These are phyloP conservation scores for Daedaleopsis nitida DNA, from an alignment of 768 basidiomycete species.

Conservation along the genomic window DNA sequence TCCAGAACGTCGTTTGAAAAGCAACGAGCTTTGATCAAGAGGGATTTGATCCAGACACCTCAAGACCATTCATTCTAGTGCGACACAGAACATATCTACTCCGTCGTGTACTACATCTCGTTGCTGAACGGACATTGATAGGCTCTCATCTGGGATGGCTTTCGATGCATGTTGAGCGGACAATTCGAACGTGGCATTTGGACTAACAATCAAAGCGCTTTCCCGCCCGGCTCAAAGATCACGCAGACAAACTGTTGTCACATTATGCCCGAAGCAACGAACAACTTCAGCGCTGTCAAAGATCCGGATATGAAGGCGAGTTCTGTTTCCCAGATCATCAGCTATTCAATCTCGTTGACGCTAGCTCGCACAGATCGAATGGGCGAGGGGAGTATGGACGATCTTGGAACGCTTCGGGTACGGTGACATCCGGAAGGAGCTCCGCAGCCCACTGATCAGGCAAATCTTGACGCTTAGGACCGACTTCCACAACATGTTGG, in stretches of 20 bases:
- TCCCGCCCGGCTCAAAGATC: neutral
- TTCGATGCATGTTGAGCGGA: slow-evolving; percentile 1
- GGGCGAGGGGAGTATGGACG: neutral
- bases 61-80: neutral
- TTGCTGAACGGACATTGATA: neutral
- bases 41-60: neutral
- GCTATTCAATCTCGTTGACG: neutral
- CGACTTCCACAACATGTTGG: neutral
- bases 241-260: neutral
- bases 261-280: neutral
- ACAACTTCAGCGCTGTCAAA: neutral
- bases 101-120: neutral
- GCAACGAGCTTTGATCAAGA: neutral
- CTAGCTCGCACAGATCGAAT: neutral
- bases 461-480: neutral
- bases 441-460: neutral
- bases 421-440: neutral
- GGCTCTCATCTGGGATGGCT: neutral
- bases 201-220: neutral
- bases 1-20: neutral
- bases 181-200: neutral
- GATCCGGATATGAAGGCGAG: neutral
- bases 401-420: neutral
- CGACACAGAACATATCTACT: neutral
- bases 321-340: neutral